Evolutionary conservation across 257 asterid species (phyloP).

Genomic region (Jacaranda copaia): DNA sequence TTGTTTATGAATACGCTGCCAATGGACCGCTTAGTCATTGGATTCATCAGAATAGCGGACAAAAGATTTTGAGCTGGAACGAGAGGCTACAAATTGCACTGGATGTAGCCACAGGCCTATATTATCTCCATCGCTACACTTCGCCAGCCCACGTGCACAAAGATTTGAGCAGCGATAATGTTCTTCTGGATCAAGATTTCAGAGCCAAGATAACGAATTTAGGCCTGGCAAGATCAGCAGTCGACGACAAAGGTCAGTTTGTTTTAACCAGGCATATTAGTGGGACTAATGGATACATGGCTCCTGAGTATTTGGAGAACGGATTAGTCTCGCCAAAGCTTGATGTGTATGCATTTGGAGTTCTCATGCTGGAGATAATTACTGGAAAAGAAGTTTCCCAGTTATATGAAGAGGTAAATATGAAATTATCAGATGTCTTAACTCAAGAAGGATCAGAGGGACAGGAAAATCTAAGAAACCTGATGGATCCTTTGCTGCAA

Average conservation of each 20-base stretch:
- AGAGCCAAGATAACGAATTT: slow-evolving; percentile 82
- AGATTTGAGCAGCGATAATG: slow-evolving; percentile 65
- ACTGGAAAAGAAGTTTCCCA: slow-evolving; percentile 69
- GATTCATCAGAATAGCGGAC: slow-evolving; percentile 43
- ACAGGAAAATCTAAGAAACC: slow-evolving; percentile 40
- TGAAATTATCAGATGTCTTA: slow-evolving; percentile 46
- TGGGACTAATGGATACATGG: slow-evolving; percentile 97
- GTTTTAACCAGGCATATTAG: slow-evolving; percentile 87
- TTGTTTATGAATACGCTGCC: slow-evolving; percentile 80
- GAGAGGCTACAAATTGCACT: slow-evolving; percentile 70
- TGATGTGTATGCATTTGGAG: slow-evolving; percentile 88
- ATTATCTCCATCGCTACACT: slow-evolving; percentile 83
- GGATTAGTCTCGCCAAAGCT: slow-evolving; percentile 83
- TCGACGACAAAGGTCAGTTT: slow-evolving; percentile 70
- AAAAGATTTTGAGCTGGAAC: slow-evolving; percentile 56
- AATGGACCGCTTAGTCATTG: slow-evolving; percentile 73
- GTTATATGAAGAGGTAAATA: slow-evolving; percentile 41
- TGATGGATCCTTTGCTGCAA: slow-evolving; percentile 66
- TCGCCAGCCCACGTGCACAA: slow-evolving; percentile 87
- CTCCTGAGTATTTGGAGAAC: slow-evolving; percentile 93
- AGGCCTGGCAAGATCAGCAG: slow-evolving; percentile 76
- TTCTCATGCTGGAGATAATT: slow-evolving; percentile 79
- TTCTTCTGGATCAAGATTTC: slow-evolving; percentile 71
- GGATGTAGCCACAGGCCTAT: slow-evolving; percentile 82
- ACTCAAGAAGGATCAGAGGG: slow-evolving; percentile 43